Percentiles rank a stretch among this genome's conserved stretches.
Conservation (phyloP, 139 green algal species). For the Gonium pectorale region DNA sequence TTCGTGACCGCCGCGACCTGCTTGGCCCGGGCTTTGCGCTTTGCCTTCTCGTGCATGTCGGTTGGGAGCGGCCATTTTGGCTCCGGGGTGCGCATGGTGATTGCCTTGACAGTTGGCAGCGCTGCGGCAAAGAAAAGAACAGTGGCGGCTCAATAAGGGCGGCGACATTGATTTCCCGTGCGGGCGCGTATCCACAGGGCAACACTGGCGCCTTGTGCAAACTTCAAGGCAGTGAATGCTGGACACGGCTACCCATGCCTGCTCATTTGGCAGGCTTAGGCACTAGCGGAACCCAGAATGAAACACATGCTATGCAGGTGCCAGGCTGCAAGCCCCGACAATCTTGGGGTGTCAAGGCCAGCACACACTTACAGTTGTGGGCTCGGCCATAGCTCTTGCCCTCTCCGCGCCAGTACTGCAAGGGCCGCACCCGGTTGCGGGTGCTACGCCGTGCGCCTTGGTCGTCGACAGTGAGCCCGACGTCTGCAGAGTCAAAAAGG, state of each 20-base stretch:
- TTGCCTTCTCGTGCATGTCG: not conserved
- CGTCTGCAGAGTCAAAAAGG: too few relatives aligned
- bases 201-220: not conserved
- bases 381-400: conserved; percentile 56
- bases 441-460: conserved; percentile 58
- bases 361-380: conserved; percentile 54
- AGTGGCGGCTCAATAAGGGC: not conserved
- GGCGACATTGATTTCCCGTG: not conserved
- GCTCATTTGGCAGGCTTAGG: too few relatives aligned
- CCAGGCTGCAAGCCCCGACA: too few relatives aligned
- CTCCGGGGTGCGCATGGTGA: conserved; percentile 55
- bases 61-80: conserved; percentile 48
- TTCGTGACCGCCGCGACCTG: not conserved
- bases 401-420: conserved; percentile 76
- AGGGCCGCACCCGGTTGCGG: conserved; percentile 42
- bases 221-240: not conserved
- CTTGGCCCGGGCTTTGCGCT: conserved; percentile 2
- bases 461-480: conserved; percentile 45
- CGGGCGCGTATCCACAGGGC: not conserved
- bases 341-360: not conserved
- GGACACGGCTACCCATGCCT: not conserved
- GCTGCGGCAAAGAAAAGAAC: conserved; percentile 13
- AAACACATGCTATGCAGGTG: too few relatives aligned
- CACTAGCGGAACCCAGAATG: too few relatives aligned
- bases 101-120: conserved; percentile 44